phyloP scores from a whole-genome alignment of 768 basidiomycete genomes.

The Tylopilus subfusipes region DNA sequence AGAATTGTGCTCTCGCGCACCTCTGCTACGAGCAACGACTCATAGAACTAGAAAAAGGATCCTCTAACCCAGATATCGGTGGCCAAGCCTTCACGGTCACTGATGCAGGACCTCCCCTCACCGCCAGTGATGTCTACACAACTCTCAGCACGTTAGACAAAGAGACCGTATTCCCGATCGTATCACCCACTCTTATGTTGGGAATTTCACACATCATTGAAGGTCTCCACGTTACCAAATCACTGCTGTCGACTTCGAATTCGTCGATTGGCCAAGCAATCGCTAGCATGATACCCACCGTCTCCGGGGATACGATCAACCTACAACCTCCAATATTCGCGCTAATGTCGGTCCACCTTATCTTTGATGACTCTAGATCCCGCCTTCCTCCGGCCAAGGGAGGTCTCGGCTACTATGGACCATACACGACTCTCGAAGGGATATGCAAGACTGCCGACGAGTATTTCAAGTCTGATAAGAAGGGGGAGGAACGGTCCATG shows the following conservation, averaged over 20 bases:
- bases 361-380: slow-evolving; percentile 67
- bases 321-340: slow-evolving; percentile 59
- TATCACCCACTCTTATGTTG: slow-evolving; percentile 66
- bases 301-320: slow-evolving; percentile 50
- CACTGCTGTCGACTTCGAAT: slow-evolving; percentile 34
- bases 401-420: slow-evolving; percentile 59
- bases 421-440: slow-evolving; percentile 56
- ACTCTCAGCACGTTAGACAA: slow-evolving; percentile 55
- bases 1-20: slow-evolving; percentile 72
- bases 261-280: slow-evolving; percentile 32
- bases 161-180: slow-evolving; percentile 48
- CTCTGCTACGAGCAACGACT: slow-evolving; percentile 71
- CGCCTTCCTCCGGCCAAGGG: slow-evolving; percentile 51
- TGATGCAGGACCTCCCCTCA: slow-evolving; percentile 61
- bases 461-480: slow-evolving; percentile 37
- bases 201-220: slow-evolving; percentile 60
- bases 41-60: slow-evolving; percentile 45
- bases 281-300: slow-evolving; percentile 39
- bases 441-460: slow-evolving; percentile 55
- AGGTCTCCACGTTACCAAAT: slow-evolving; percentile 46
- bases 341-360: slow-evolving; percentile 50
- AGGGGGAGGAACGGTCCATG: slow-evolving; percentile 38
- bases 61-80: slow-evolving; percentile 58
- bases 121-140: slow-evolving; percentile 61
- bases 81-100: slow-evolving; percentile 67